Conservation (phyloP, 495 filamentous ascomycete species). For the Aspergillus sparsus region DNA sequence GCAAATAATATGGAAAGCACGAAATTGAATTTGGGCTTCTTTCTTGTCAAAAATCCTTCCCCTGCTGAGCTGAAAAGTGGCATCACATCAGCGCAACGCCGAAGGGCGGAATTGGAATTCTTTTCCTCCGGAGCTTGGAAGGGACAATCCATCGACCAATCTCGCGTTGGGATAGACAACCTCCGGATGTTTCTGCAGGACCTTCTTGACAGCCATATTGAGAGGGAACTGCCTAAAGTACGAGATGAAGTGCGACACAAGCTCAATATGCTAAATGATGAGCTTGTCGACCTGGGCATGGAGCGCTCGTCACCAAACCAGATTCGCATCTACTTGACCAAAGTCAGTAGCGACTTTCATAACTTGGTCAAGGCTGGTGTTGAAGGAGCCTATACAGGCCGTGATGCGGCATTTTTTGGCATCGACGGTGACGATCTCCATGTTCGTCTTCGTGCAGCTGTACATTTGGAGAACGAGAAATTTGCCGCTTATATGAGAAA, state of each 20-base stretch:
- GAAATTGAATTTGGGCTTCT: slow-evolving; percentile 49
- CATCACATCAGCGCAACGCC: slow-evolving; percentile 9
- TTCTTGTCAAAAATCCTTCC: slow-evolving; percentile 44
- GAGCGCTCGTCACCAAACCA: slow-evolving; percentile 20
- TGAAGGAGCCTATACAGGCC: slow-evolving; percentile 24
- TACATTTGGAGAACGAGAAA: slow-evolving; percentile 28
- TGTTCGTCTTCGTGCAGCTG: slow-evolving; percentile 25
- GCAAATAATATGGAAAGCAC: slow-evolving; percentile 45
- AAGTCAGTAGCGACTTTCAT: slow-evolving; percentile 22
- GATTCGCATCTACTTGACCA: slow-evolving; percentile 27
- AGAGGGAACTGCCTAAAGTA: slow-evolving; percentile 31
- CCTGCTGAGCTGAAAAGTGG: slow-evolving; percentile 26
- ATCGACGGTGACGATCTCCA: neutral
- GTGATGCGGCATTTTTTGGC: slow-evolving; percentile 7
- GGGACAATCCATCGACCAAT: slow-evolving; percentile 19
- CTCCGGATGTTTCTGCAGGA: slow-evolving; percentile 28
- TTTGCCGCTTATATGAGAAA: slow-evolving; percentile 28
- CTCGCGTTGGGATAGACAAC: slow-evolving; percentile 28
- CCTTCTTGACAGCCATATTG: slow-evolving; percentile 30
- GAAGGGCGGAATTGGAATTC: slow-evolving; percentile 17
- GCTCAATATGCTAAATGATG: slow-evolving; percentile 13
- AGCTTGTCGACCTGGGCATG: slow-evolving; percentile 20
- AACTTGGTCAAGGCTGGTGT: slow-evolving; percentile 22
- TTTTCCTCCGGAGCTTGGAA: slow-evolving; percentile 28
- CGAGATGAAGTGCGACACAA: slow-evolving; percentile 22